Percentiles rank a stretch among this genome's conserved stretches.
These are phyloP conservation scores for Colletotrichum sidae DNA, from an alignment of 2,329 filamentous ascomycete species.

Conservation along the genomic window DNA sequence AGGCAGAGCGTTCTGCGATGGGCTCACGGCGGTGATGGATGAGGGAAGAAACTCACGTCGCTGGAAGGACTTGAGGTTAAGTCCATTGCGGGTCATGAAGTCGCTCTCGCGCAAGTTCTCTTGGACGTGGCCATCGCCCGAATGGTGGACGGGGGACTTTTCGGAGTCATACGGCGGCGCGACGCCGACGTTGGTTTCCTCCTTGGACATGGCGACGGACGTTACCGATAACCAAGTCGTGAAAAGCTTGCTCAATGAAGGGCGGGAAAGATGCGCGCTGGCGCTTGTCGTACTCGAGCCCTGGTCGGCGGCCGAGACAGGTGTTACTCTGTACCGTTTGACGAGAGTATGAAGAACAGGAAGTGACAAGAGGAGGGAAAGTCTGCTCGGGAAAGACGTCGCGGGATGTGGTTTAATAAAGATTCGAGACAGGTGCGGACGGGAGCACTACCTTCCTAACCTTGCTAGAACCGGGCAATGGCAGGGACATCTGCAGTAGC, in stretches of 20 bases:
- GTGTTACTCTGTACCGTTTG: conserved; percentile 26
- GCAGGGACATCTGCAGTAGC: conserved; percentile 12
- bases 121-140: conserved; percentile 28
- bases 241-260: background rate
- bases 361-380: conserved; percentile 11
- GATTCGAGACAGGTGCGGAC: conserved; percentile 17
- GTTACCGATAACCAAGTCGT: conserved; percentile 8
- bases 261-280: conserved; percentile 16
- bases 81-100: conserved; percentile 52
- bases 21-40: background rate
- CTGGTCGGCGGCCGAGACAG: conserved; percentile 22
- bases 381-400: background rate
- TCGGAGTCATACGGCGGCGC: conserved; percentile 38
- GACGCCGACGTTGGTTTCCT: conserved; percentile 32
- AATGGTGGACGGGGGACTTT: conserved; percentile 33
- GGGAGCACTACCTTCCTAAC: background rate
- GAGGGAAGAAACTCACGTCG: conserved; percentile 41
- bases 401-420: conserved; percentile 33
- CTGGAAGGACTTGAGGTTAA: conserved; percentile 53
- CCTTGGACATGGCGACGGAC: conserved; percentile 31
- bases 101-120: conserved; percentile 44
- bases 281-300: conserved; percentile 32
- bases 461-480: background rate
- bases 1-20: too few relatives aligned
- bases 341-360: conserved; percentile 29